Percentiles rank a stretch among this genome's conserved stretches.
These are phyloP conservation scores for Serendipita sp. DNA, from an alignment of 768 basidiomycete species.

Conservation along the genomic window DNA sequence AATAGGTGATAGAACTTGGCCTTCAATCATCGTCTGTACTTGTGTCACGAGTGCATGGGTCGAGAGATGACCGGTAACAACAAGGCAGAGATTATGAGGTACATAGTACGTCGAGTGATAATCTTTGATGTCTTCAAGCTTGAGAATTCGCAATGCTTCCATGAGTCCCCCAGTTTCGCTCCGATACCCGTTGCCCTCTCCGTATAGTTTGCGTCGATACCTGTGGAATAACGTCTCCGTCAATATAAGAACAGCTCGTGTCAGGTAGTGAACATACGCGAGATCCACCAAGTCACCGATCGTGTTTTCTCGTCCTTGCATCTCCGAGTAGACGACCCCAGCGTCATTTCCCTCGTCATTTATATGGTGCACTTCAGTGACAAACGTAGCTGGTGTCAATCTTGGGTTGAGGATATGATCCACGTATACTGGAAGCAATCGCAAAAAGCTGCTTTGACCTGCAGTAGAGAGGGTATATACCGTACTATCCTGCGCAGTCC, in stretches of 20 bases:
- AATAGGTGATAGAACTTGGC: slow-evolving; percentile 53
- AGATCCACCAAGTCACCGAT: slow-evolving; percentile 81
- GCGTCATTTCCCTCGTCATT: slow-evolving; percentile 80
- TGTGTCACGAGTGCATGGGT: slow-evolving; percentile 63
- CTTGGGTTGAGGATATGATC: slow-evolving; percentile 97
- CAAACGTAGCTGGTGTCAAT: slow-evolving; percentile 69
- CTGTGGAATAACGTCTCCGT: slow-evolving; percentile 22
- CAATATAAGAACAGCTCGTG: slow-evolving; percentile 7
- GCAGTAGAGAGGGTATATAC: slow-evolving; percentile 94
- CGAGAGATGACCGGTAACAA: slow-evolving; percentile 76
- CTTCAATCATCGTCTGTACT: slow-evolving; percentile 69
- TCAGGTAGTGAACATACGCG: slow-evolving; percentile 30
- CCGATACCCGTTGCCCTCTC: slow-evolving; percentile 69
- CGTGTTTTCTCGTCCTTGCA: slow-evolving; percentile 93
- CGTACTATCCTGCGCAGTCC: slow-evolving; percentile 92
- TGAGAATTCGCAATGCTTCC: slow-evolving; percentile 72
- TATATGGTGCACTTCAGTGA: slow-evolving; percentile 78
- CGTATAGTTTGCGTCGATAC: slow-evolving; percentile 66
- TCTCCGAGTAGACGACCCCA: slow-evolving; percentile 93
- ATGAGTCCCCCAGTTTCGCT: slow-evolving; percentile 96
- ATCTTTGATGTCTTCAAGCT: slow-evolving; percentile 52
- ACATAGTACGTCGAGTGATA: slow-evolving; percentile 85
- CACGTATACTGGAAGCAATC: slow-evolving; percentile 76
- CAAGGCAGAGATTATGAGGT: slow-evolving; percentile 84
- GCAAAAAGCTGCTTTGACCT: slow-evolving; percentile 79